These are phyloP conservation scores for Ascochyta fabae DNA, from an alignment of 2,329 filamentous ascomycete species.

Conservation along the genomic window DNA sequence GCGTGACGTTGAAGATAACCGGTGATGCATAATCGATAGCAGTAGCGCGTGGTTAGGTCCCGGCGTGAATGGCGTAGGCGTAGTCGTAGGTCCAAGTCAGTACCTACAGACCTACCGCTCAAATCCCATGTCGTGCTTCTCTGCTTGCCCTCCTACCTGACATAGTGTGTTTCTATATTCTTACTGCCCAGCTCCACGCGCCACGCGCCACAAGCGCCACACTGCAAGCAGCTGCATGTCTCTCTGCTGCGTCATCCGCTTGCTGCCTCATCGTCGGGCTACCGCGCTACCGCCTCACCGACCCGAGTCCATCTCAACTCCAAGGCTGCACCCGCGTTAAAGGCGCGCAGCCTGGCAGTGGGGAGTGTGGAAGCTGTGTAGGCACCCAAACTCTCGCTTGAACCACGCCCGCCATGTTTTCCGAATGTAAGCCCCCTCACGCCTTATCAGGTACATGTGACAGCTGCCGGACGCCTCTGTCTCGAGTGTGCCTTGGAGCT, in stretches of 20 bases:
- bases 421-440: slow-evolving; percentile 75
- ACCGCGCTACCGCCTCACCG: slow-evolving; percentile 35
- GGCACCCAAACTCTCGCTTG: slow-evolving; percentile 20
- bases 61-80: slow-evolving; percentile 3
- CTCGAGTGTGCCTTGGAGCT: slow-evolving; percentile 33
- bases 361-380: slow-evolving; percentile 20
- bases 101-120: neutral
- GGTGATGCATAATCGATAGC: slow-evolving; percentile 28
- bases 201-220: slow-evolving; percentile 9
- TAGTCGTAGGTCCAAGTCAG: too few relatives aligned
- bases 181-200: neutral
- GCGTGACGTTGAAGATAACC: slow-evolving; percentile 15
- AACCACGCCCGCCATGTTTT: slow-evolving; percentile 68
- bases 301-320: slow-evolving; percentile 31
- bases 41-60: slow-evolving; percentile 9
- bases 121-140: slow-evolving; percentile 9
- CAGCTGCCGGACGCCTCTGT: slow-evolving; percentile 33
- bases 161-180: neutral
- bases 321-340: slow-evolving; percentile 31
- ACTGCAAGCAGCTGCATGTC: slow-evolving; percentile 34
- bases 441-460: slow-evolving; percentile 46
- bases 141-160: slow-evolving; percentile 14
- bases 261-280: slow-evolving; percentile 32
- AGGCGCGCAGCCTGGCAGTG: slow-evolving; percentile 20
- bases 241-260: slow-evolving; percentile 40